Evolutionary conservation across 1,139 yeast species (phyloP).

Genomic region (Zygosaccharomyces pseudobailii): DNA sequence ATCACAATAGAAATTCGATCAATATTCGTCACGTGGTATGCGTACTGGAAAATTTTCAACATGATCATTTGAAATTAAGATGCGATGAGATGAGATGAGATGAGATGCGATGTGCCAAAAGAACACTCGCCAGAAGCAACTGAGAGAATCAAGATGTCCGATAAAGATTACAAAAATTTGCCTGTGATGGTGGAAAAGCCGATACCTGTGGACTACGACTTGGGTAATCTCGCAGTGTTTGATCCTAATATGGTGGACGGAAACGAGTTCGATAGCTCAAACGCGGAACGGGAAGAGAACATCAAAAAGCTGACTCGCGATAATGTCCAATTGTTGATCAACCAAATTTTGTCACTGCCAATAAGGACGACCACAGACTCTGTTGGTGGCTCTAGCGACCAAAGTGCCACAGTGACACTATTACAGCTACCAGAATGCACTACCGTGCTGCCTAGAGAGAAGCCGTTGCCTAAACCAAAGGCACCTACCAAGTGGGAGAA

Average conservation of each 20-base stretch:
- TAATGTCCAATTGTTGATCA: slow-evolving; percentile 83
- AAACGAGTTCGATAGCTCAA: slow-evolving; percentile 46
- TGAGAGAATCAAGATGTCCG: slow-evolving; percentile 13
- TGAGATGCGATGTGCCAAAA: not conserved
- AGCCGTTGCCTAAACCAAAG: slow-evolving; percentile 88
- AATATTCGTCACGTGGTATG: not conserved
- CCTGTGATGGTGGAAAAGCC: slow-evolving; percentile 86
- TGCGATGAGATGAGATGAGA: slow-evolving; percentile 4
- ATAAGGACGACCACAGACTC: slow-evolving; percentile 79
- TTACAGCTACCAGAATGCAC: slow-evolving; percentile 81
- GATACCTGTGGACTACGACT: slow-evolving; percentile 77
- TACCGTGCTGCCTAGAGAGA: slow-evolving; percentile 87
- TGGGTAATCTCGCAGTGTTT: slow-evolving; percentile 83
- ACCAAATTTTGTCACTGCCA: slow-evolving; percentile 86
- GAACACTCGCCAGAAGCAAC: no score
- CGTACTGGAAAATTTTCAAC: slow-evolving; percentile 6
- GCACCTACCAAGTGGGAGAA: slow-evolving; percentile 94
- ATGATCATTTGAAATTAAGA: slow-evolving; percentile 16
- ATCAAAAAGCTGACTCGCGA: slow-evolving; percentile 76
- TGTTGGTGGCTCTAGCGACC: slow-evolving; percentile 51
- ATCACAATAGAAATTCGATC: not conserved
- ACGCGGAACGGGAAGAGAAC: slow-evolving; percentile 56
- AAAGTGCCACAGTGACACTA: slow-evolving; percentile 73
- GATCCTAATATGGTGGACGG: slow-evolving; percentile 79
- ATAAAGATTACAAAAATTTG: slow-evolving; percentile 28